phyloP scores from a whole-genome alignment of 208 protist species.

The Leishmania gerbilli region DNA sequence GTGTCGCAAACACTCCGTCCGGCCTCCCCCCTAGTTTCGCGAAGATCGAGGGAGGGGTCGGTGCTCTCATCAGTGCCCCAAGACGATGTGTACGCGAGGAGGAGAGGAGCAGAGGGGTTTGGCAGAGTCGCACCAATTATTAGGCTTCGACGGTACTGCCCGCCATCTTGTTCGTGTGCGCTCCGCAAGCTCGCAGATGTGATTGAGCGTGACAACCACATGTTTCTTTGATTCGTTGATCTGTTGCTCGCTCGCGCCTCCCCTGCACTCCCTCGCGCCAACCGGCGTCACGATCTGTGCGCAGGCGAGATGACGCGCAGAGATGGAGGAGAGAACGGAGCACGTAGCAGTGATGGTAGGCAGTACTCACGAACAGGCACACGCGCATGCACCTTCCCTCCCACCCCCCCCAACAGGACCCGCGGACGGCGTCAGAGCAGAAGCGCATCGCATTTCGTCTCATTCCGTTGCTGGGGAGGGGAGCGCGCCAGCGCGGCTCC shows the following conservation, averaged over 20 bases:
- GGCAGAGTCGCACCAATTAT: not conserved
- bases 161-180: not conserved
- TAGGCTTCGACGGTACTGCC: not conserved
- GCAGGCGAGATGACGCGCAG: not conserved
- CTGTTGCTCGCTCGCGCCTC: not conserved
- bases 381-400: not conserved
- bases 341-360: not conserved
- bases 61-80: not conserved
- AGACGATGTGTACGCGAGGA: not conserved
- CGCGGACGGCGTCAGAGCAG: not conserved
- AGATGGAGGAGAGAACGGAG: not conserved
- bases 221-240: not conserved
- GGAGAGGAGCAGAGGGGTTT: not conserved
- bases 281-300: not conserved
- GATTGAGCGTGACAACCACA: not conserved
- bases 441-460: not conserved
- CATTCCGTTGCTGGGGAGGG: not conserved
- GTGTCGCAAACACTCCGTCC: not conserved
- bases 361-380: not conserved
- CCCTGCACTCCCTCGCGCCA: not conserved
- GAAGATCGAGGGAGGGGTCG: not conserved
- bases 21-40: not conserved
- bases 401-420: not conserved
- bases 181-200: not conserved
- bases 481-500: too few relatives aligned